Base-by-base conservation (phyloP, 2,329 filamentous ascomycete species). In the Uncinocarpus reesii region DNA sequence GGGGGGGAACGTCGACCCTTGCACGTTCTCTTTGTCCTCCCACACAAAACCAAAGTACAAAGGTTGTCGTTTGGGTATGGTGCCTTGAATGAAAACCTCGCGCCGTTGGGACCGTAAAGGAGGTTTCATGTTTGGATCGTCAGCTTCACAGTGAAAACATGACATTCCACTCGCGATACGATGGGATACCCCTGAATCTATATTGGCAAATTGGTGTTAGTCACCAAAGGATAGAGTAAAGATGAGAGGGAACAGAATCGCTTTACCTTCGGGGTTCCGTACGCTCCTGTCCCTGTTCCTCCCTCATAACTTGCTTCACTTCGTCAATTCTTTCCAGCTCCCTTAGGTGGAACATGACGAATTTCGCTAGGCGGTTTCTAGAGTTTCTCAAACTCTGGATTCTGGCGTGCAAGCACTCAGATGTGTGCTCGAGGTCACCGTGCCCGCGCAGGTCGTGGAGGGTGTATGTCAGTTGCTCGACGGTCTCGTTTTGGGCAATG, bases 301-400 rank as follows among this genome's bases (percentile, higher is more conserved):
- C 7, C n/a, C 18, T 20, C 24, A 53, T 18, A 26, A 29, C 3
- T 13, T 31, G 31, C 37, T 48, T 53, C 16, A 47, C 15, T 20
- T 44, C 29, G n/a, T 53, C 54, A 47, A 60, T 59, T 16, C 59
- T 47, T 13, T 55, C 53, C 37, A 62, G 49, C 45, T 61, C 55
- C 7, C 52, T 38, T 13, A 56, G 52, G 36, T 59, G 59, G 43
- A 55, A 58, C 15, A 51, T 45, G 24, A 58, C 55, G 38, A 56
- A 57, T 7, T 43, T 42, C 10, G 40, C 48, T 5, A 56, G 52
- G 13, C 49, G 47, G 29, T 53, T 54, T 21, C 53, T 42, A 15
- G 50, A 26, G 42, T 52, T 54, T 34, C 41, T 45, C 21, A 49
- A 35, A 37, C 42, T 50, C 44, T 53, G 50, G 6, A 56, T 52